Evolutionary conservation across 768 basidiomycete species (phyloP), one percentile per base, ranked within the genome.

Genomic region (Xerocomellus amylosporus): DNA sequence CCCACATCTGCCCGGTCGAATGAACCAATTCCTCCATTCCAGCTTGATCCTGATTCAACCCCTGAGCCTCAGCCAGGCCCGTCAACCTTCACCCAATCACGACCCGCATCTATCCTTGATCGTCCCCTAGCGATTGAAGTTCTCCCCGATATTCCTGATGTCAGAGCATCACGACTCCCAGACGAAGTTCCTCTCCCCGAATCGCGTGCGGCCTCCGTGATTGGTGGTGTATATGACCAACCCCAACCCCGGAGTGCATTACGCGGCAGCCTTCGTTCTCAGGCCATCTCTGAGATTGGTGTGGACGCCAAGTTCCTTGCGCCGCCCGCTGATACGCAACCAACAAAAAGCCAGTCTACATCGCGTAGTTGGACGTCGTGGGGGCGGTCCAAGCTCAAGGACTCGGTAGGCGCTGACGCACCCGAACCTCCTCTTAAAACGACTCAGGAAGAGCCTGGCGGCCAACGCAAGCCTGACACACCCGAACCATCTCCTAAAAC

Each of bases 201-300:
- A 37, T 68, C 71, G n/a, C 69, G 69, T 4, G 69, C 69, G 1
- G 65, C 58, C 15, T 71, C 71, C 1, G 69, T 63, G 46, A 58
- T 71, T 8, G 71, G 64, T 12, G 59, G 68, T 14, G 52, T 61
- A 14, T 60, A 37, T 15, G 68, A 70, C 31, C 64, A 64, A 39
- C 62, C 63, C 8, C 52, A 56, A 39, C 56, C 65, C 14, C 59
- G 64, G 22, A 52, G 51, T 42, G 28, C 41, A 17, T 47, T 56
- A 43, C 53, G 53, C 19, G 60, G 50, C 48, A 53, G n/a, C 44
- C n/a, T 55, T 55, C 49, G 49, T 38, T 50, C 62, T 40, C 70
- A 57, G 44, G 58, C 61, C 13, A 30, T 46, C 10, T 62, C 66
- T 10, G 69, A 72, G 34, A 46, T 72, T 6, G 70, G 66, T 5